Percentiles rank a stretch among this genome's conserved stretches.
Evolutionary conservation across 1,139 yeast genomes (phyloP).

Genomic region (Nakaseomyces sp.): DNA sequence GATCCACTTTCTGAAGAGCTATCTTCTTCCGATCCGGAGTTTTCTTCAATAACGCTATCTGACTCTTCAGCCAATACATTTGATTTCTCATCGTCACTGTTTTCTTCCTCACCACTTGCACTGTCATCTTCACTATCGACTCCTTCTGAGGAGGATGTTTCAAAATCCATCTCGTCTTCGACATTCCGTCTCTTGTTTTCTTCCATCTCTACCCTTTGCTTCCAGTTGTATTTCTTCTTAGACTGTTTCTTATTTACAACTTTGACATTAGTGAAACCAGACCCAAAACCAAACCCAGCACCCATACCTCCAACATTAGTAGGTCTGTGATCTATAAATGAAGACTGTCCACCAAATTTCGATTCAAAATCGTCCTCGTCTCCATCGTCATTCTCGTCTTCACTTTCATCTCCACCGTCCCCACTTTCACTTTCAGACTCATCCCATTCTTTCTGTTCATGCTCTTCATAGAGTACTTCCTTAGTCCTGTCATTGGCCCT

Average conservation of each 20-base stretch:
- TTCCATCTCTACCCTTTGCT: constrained; percentile 43
- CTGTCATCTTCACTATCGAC: constrained; percentile 12
- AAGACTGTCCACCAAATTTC: constrained; percentile 18
- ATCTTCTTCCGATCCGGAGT: constrained; percentile 10
- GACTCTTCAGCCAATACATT: constrained; percentile 7
- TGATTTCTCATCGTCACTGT: constrained; percentile 14
- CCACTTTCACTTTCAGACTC: constrained; percentile 24
- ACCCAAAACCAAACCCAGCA: constrained; percentile 59
- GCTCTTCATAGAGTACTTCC: constrained; percentile 61
- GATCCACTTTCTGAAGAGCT: constrained; percentile 16
- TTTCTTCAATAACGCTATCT: background rate
- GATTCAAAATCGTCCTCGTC: constrained; percentile 26
- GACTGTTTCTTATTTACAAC: constrained; percentile 41
- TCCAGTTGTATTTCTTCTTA: constrained; percentile 49
- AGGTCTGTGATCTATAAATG: constrained; percentile 66
- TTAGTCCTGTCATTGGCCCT: constrained; percentile 58
- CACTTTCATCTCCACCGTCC: constrained; percentile 17
- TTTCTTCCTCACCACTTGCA: too few relatives aligned
- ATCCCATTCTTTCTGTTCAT: constrained; percentile 55
- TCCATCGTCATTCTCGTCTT: constrained; percentile 15
- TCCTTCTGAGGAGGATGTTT: constrained; percentile 28
- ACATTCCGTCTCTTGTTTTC: constrained; percentile 33
- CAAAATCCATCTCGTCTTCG: constrained; percentile 42
- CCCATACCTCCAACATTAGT: constrained; percentile 45
- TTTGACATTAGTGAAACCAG: constrained; percentile 49